Conservation (phyloP, 805 yeast genomes). For the Phaffomyces opuntiae region DNA sequence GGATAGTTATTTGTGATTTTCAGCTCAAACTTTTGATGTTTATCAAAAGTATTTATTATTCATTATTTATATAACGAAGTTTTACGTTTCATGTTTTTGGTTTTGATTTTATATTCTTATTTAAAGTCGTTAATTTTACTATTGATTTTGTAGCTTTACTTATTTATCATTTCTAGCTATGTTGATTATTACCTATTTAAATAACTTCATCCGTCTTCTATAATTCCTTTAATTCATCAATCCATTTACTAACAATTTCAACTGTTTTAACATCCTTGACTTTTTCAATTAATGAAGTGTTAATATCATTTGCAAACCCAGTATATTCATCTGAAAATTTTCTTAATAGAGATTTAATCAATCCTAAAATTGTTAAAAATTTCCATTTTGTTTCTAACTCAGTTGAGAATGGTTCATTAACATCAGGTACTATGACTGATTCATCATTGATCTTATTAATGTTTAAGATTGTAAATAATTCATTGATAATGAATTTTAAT, state of each 20-base stretch:
- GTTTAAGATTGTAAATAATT: conserved; percentile 19
- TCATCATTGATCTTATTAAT: conserved; percentile 14
- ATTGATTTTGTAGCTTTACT: too few species aligned
- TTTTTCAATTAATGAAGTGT: conserved; percentile 26
- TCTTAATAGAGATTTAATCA: conserved; percentile 34
- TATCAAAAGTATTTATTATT: too few species aligned
- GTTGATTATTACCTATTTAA: background rate
- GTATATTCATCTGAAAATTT: conserved; percentile 38
- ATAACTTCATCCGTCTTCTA: background rate
- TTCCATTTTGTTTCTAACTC: conserved; percentile 35
- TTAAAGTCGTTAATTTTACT: too few species aligned
- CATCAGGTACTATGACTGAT: conserved; percentile 23
- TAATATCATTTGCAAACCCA: conserved; percentile 25
- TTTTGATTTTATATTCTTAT: background rate
- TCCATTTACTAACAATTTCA: conserved; percentile 25
- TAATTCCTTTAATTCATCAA: conserved; percentile 25
- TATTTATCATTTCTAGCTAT: background rate
- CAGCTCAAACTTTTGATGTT: too few species aligned
- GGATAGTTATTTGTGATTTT: too few species aligned
- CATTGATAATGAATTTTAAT: conserved; percentile 25
- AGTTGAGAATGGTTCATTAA: conserved; percentile 23
- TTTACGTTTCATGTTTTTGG: background rate
- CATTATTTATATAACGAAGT: too few species aligned
- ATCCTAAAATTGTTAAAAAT: conserved; percentile 29
- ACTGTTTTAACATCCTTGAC: conserved; percentile 28